These are phyloP conservation scores for grape (Vitis vinifera) DNA, from an alignment of 164 flowering plant species.

Conservation along the genomic window ASM3070453v1 NC_081822.1:23907001-23907500, in stretches of 20 bases:
- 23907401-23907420: not conserved
- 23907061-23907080: not conserved
- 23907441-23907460: not conserved
- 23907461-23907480: not conserved
- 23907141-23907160: not conserved
- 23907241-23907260: not conserved
- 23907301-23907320: not conserved
- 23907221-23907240: not conserved
- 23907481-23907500: conserved; percentile 1
- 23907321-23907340: not conserved
- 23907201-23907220: not conserved
- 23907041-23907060: not conserved
- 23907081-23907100: conserved; percentile 13
- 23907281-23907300: conserved; percentile 7
- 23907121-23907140: not conserved
- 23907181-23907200: not conserved
- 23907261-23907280: not conserved
- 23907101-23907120: not conserved
- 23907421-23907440: not conserved
- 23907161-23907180: not conserved
- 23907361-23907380: not conserved
- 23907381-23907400: not conserved
- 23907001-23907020: not conserved
- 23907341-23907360: not conserved
- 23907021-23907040: not conserved